Conservation (phyloP, 1,284 basidiomycete genomes). For the Hemileia vastatrix region DNA sequence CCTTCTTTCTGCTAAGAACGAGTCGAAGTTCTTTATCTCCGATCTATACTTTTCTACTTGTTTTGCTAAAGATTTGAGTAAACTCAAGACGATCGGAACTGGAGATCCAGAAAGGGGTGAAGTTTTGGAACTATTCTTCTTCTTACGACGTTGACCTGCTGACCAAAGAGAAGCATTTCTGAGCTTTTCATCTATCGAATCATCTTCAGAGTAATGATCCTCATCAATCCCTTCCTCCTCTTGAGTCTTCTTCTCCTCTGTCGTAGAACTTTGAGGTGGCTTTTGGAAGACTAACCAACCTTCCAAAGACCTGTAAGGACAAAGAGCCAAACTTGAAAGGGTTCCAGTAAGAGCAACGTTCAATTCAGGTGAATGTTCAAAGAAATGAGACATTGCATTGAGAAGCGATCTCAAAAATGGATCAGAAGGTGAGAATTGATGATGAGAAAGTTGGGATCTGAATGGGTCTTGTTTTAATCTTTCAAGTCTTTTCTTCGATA, state of each 20-base stretch:
- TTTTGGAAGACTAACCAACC: constrained; percentile 66
- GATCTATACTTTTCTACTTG: constrained; percentile 30
- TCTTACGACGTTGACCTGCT: too few species aligned
- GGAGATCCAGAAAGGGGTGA: too few species aligned
- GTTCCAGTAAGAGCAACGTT: constrained; percentile 81
- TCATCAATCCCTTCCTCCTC: background rate
- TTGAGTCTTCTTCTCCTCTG: background rate
- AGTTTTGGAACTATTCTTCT: too few species aligned
- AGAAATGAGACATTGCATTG: constrained; percentile 63
- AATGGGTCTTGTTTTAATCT: constrained; percentile 49
- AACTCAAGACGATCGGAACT: constrained; percentile 25
- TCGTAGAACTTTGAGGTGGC: too few species aligned
- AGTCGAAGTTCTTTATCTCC: constrained; percentile 71
- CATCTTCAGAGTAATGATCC: background rate
- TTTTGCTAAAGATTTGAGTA: constrained; percentile 26
- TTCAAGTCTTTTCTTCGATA: too few species aligned
- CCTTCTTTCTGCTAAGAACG: constrained; percentile 68
- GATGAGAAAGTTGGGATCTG: constrained; percentile 55
- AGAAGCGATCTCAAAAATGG: constrained; percentile 63
- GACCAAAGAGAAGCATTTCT: background rate
- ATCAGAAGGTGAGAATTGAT: constrained; percentile 68
- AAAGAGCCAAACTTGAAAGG: constrained; percentile 64
- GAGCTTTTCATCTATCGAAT: constrained; percentile 2
- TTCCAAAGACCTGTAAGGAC: constrained; percentile 71
- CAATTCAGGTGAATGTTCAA: constrained; percentile 70